phyloP scores from a whole-genome alignment of 371 early-diverging fungal genomes.

The Mortierella sp. region DNA sequence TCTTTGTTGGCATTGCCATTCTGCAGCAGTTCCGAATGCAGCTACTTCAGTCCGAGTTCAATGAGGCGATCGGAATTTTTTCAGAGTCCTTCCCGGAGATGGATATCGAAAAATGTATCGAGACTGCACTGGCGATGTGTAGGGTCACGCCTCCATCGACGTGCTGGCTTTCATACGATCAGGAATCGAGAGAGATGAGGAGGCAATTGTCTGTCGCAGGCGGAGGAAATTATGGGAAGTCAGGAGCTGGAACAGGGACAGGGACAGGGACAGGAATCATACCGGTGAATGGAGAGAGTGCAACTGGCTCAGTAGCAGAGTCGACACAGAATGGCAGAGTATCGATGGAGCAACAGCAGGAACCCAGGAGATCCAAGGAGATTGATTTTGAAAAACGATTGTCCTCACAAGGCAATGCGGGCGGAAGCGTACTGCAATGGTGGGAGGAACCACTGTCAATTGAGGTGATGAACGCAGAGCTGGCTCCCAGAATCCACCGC shows the following conservation, averaged over 20 bases:
- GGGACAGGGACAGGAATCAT: background rate
- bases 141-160: constrained; percentile 71
- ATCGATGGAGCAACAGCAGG: constrained; percentile 8
- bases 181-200: constrained; percentile 42
- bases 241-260: background rate
- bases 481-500: constrained; percentile 68
- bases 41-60: constrained; percentile 71
- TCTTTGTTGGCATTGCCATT: constrained; percentile 80
- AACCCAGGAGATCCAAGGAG: constrained; percentile 18
- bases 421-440: constrained; percentile 54
- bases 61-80: constrained; percentile 72
- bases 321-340: background rate
- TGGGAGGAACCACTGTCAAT: constrained; percentile 69
- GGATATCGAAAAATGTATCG: constrained; percentile 78
- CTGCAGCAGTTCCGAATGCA: constrained; percentile 71
- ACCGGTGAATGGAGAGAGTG: too few species aligned
- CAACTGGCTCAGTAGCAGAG: background rate
- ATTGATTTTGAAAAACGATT: constrained; percentile 27
- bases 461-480: constrained; percentile 65
- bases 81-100: constrained; percentile 77
- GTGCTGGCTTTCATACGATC: constrained; percentile 52
- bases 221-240: background rate
- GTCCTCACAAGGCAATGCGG: constrained; percentile 8
- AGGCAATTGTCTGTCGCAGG: constrained; percentile 12
- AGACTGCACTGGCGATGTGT: constrained; percentile 74